phyloP scores from a whole-genome alignment of 192 early-diverging fungal genomes.

The Mortierella hygrophila region DNA sequence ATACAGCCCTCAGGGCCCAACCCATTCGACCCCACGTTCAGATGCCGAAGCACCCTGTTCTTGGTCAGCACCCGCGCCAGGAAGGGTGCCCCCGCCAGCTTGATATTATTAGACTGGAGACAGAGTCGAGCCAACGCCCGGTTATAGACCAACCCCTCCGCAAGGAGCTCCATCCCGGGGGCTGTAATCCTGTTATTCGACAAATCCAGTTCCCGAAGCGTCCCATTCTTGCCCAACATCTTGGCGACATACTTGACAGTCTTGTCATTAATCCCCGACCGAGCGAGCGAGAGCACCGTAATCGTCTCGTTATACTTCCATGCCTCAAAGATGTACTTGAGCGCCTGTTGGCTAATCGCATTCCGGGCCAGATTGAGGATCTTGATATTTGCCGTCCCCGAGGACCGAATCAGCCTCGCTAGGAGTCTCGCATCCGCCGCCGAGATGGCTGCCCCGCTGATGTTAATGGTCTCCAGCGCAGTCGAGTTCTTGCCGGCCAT shows the following conservation, averaged over 20 bases:
- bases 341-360: conserved; percentile 40
- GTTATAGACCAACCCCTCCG: conserved; percentile 32
- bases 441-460: conserved; percentile 29
- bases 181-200: conserved; percentile 43
- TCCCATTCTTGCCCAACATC: conserved; percentile 26
- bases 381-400: conserved; percentile 44
- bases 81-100: conserved; percentile 21
- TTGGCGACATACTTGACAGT: conserved; percentile 44
- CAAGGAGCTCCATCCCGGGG: conserved; percentile 28
- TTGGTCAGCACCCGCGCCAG: conserved; percentile 38
- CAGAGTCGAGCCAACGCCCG: conserved; percentile 29
- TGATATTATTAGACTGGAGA: conserved; percentile 55
- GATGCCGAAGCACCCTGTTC: conserved; percentile 43
- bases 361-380: conserved; percentile 30
- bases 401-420: conserved; percentile 34
- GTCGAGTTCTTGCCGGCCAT: conserved; percentile 43
- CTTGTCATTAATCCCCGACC: conserved; percentile 58
- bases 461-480: conserved; percentile 22
- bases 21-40: conserved; percentile 59
- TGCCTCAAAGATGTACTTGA: conserved; percentile 39
- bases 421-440: conserved; percentile 38
- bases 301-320: conserved; percentile 43
- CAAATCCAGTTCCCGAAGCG: conserved; percentile 44
- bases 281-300: conserved; percentile 33
- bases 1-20: conserved; percentile 29